Evolutionary conservation across 2,329 filamentous ascomycete genomes (phyloP).

Genomic region (Westerdykella aurantiaca): DNA sequence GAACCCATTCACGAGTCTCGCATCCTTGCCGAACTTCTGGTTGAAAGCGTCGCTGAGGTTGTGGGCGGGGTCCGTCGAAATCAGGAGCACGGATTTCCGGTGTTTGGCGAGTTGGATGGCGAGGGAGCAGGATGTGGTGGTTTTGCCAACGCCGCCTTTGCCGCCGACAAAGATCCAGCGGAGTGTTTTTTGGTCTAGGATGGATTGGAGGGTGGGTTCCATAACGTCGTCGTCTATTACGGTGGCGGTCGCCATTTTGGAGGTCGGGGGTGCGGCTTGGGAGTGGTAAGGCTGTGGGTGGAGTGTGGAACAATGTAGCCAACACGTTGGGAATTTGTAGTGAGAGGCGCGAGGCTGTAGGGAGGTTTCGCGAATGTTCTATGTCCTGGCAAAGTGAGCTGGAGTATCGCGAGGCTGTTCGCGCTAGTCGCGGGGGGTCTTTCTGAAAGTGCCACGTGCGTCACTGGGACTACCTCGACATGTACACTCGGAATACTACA

Average conservation of each 20-base stretch:
- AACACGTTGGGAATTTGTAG: background rate
- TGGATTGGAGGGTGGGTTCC: conserved; percentile 88
- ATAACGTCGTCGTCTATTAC: conserved; percentile 60
- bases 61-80: conserved; percentile 96
- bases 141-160: conserved; percentile 98
- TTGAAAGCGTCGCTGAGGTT: conserved; percentile 97
- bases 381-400: too few relatives aligned
- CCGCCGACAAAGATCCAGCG: conserved; percentile 99
- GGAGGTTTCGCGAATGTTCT: too few relatives aligned
- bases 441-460: too few relatives aligned
- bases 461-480: too few relatives aligned
- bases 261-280: background rate
- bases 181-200: conserved; percentile 89
- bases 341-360: background rate
- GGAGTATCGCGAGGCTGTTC: too few relatives aligned
- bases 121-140: conserved; percentile 97
- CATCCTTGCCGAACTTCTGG: conserved; percentile 99
- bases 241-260: conserved; percentile 35
- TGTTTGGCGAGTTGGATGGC: conserved; percentile 95
- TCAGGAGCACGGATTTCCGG: conserved; percentile 91
- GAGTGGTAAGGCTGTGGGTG: background rate
- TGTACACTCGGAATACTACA: too few relatives aligned
- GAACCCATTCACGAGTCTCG: conserved; percentile 84
- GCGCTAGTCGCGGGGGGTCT: too few relatives aligned
- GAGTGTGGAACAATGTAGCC: background rate